Evolutionary conservation across 345 rosid species (phyloP).

Genomic region (Dovyalis caffra): DNA sequence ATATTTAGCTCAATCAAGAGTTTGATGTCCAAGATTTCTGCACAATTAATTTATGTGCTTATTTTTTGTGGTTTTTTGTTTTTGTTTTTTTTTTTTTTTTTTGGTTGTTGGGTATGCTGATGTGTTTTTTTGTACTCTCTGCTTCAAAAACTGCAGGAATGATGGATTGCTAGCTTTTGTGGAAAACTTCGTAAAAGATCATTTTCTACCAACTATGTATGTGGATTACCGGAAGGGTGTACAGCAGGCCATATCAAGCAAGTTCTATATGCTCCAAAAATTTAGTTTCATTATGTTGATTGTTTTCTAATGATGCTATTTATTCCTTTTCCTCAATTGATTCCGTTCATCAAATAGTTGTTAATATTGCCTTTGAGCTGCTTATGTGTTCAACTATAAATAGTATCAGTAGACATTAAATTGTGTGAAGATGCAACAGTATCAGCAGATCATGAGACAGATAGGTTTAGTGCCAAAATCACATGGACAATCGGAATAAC

Average conservation of each 20-base stretch:
- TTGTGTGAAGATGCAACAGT: background rate
- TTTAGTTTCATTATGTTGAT: background rate
- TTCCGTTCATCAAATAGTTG: constrained; percentile 1
- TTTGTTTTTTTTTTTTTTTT: background rate
- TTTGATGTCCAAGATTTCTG: background rate
- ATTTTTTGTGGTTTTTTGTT: background rate
- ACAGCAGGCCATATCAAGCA: constrained; percentile 99
- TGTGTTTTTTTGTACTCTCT: constrained; percentile 6
- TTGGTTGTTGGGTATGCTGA: background rate
- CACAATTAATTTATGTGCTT: background rate
- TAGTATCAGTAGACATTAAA: background rate
- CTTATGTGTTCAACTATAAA: no score
- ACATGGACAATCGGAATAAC: background rate
- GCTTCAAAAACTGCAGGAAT: constrained; percentile 51
- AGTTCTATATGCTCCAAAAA: constrained; percentile 26
- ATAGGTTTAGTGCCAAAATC: background rate
- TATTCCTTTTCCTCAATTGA: constrained; percentile 2
- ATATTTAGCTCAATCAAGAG: background rate
- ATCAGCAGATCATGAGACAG: background rate
- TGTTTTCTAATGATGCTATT: background rate
- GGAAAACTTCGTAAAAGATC: constrained; percentile 98
- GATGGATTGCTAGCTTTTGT: constrained; percentile 93
- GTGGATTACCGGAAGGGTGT: constrained; percentile 97
- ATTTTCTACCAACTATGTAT: constrained; percentile 92
- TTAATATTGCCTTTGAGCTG: background rate